These are phyloP conservation scores for Leonotis leonurus DNA, from an alignment of 257 asterid species.

Conservation along the genomic window DNA sequence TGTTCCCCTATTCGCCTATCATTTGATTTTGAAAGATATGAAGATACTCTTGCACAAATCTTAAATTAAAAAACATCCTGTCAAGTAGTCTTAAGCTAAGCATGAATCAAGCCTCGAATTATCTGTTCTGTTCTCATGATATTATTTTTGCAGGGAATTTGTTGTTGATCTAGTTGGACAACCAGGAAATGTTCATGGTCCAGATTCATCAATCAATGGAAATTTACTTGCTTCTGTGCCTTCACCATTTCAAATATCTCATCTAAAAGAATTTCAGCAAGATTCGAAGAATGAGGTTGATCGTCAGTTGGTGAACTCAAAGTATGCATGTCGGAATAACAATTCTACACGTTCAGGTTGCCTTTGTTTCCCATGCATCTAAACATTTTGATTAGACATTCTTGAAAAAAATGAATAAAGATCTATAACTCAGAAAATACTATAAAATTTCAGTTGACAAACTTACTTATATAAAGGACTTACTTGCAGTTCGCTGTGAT, in stretches of 20 bases:
- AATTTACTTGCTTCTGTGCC: slow-evolving; percentile 55
- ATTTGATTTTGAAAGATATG: too few relatives aligned
- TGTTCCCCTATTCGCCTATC: too few relatives aligned
- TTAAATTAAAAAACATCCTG: too few relatives aligned
- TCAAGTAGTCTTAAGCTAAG: too few relatives aligned
- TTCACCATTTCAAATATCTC: slow-evolving; percentile 79
- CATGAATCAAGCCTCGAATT: not conserved
- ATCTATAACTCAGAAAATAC: not conserved
- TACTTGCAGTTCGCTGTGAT: slow-evolving; percentile 35
- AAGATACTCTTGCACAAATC: too few relatives aligned
- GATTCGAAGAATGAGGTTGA: slow-evolving; percentile 28
- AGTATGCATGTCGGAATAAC: slow-evolving; percentile 23
- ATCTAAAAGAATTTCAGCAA: slow-evolving; percentile 58
- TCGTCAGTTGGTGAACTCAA: slow-evolving; percentile 36
- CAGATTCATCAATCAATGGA: slow-evolving; percentile 81
- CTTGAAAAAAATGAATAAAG: not conserved
- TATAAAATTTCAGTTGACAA: not conserved
- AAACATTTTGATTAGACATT: too few relatives aligned
- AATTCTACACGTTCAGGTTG: slow-evolving; percentile 48
- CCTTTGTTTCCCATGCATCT: slow-evolving; percentile 6
- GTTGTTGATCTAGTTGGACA: slow-evolving; percentile 91
- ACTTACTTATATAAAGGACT: not conserved
- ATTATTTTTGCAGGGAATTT: slow-evolving; percentile 59
- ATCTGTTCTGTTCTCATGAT: slow-evolving; percentile 7
- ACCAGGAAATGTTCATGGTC: slow-evolving; percentile 75